Conservation (phyloP, 345 rosid genomes). For the Aurinia saxatilis region DNA sequence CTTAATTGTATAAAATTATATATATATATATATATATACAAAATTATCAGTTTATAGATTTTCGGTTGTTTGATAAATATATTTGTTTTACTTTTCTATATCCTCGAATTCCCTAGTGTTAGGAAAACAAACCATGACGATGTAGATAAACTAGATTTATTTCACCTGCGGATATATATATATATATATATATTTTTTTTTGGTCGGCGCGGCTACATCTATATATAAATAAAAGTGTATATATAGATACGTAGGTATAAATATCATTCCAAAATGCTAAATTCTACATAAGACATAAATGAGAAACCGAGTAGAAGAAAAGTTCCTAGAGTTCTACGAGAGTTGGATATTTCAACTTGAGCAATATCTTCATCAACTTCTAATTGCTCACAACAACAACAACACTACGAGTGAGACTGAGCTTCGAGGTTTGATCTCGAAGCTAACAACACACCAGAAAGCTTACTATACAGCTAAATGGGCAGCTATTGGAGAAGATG, state of each 20-base stretch:
- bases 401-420: constrained; percentile 23
- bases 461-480: constrained; percentile 71
- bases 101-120: not conserved
- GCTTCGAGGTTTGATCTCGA: constrained; percentile 42
- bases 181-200: not conserved
- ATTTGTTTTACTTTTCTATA: not conserved
- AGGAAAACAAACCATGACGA: not conserved
- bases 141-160: not conserved
- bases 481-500: constrained; percentile 62
- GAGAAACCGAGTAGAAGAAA: constrained; percentile 39
- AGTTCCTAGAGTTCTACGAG: constrained; percentile 49
- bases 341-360: constrained; percentile 57
- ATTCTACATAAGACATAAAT: not conserved
- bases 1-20: too few species aligned
- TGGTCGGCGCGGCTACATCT: too few species aligned
- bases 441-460: constrained; percentile 63
- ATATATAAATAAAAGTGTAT: not conserved
- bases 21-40: too few species aligned
- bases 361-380: constrained; percentile 35
- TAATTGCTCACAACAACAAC: constrained; percentile 20
- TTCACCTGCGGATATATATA: not conserved
- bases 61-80: too few species aligned
- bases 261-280: constrained; percentile 7
- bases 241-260: constrained; percentile 18
- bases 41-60: too few species aligned